These are phyloP conservation scores for Chrysoporthe austroafricana DNA, from an alignment of 2,329 filamentous ascomycete species.

Conservation along the genomic window DNA sequence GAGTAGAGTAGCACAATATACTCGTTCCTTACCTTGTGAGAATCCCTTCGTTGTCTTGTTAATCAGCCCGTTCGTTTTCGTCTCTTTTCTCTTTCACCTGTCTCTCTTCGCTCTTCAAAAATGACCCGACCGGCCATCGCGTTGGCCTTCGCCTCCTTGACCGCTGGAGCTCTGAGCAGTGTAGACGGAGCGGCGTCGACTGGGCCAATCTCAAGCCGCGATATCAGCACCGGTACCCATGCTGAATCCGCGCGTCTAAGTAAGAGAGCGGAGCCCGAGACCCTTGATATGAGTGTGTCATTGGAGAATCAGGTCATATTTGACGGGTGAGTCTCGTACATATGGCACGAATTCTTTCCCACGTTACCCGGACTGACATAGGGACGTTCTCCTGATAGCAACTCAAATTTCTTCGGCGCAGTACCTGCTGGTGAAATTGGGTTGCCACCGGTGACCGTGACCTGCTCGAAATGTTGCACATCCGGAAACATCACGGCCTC, in stretches of 20 bases:
- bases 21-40: background rate
- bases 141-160: background rate
- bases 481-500: constrained; percentile 17
- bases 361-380: background rate
- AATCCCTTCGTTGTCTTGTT: background rate
- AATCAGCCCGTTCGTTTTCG: background rate
- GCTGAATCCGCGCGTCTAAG: background rate
- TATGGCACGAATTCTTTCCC: background rate
- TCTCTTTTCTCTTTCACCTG: background rate
- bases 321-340: constrained; percentile 18
- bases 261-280: constrained; percentile 5
- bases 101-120: background rate
- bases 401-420: background rate
- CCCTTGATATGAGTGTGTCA: constrained; percentile 12
- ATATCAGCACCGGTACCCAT: background rate
- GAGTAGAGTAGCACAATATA: background rate
- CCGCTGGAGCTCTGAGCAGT: background rate
- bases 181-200: background rate
- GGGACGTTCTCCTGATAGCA: background rate
- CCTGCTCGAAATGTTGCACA: constrained; percentile 23
- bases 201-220: background rate
- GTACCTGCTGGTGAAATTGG: constrained; percentile 7
- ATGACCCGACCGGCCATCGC: background rate
- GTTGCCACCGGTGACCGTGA: constrained; percentile 18
- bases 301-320: constrained; percentile 19